phyloP scores from a whole-genome alignment of 805 yeast genomes.

The Saccharomycopsis sp. region DNA sequence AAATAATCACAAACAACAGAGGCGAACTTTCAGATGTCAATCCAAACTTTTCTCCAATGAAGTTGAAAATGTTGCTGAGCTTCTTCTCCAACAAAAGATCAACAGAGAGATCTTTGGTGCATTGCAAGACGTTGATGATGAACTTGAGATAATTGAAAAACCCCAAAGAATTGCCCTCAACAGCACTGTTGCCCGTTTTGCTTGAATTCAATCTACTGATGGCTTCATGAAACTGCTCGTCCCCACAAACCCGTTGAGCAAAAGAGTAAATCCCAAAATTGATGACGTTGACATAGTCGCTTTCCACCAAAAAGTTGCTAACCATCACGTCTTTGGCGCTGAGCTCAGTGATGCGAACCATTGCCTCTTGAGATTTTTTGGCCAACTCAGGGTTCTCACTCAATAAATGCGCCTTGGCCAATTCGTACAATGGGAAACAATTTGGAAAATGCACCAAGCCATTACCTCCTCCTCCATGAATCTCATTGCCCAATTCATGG shows the following conservation, averaged over 20 bases:
- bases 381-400: constrained; percentile 1
- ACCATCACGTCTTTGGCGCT: background rate
- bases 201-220: no score
- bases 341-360: constrained; percentile 1
- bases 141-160: constrained; percentile 2
- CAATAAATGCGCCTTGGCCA: constrained; percentile 3
- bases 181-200: no score
- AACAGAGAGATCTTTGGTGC: background rate
- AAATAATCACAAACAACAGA: no score
- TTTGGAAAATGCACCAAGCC: background rate
- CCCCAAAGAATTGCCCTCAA: background rate
- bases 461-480: background rate
- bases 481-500: background rate
- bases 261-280: constrained; percentile 1
- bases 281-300: background rate
- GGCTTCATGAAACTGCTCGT: constrained; percentile 3
- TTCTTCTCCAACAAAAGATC: background rate
- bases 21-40: no score
- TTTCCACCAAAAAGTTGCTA: background rate
- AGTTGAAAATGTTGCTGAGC: background rate
- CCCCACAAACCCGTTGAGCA: constrained; percentile 3
- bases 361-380: constrained; percentile 4
- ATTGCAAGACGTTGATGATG: background rate
- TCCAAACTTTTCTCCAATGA: background rate
- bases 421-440: constrained; percentile 9